Base-by-base conservation (phyloP, 768 basidiomycete genomes). In the Tylopilus sp. region DNA sequence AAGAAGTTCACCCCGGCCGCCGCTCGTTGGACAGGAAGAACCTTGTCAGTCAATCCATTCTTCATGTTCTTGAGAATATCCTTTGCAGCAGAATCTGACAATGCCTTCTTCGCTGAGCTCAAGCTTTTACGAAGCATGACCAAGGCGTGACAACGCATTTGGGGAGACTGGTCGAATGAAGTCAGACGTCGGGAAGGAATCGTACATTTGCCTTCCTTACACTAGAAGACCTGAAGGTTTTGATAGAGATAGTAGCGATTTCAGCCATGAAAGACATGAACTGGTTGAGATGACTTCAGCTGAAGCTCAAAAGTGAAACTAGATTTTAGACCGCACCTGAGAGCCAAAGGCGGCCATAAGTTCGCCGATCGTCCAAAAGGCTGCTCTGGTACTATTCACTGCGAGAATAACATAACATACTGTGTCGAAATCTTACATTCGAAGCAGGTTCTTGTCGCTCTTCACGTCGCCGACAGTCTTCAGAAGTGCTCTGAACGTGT, bases 251-350 rank as follows among this genome's bases (percentile, higher is more conserved):
- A 2, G 77, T 73, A 19, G 82, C 73, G 30, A 95, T 88, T 65
- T 98, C 96, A 26, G 86, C 80, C 84, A 95, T 87, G 60, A 94
- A 88, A 0, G 94, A 97, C 94, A 98, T 96, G 66, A 94, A 85
- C 92, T 98, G 57, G 2, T 37, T 45, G 29, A 26, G 17, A 33
- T 31, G 12, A 37, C n/a, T 54, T 21, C 38, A 48, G 42, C 17
- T 26, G 17, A 42, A 36, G 26, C 6, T 8, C 26, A 24, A 25
- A 13, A 10, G 22, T 38, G 2, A n/a, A 38, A 41, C n/a, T 40
- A 29, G 31, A 6, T 17, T 16, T 36, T 31, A n/a, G 17, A 14
- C 63, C 85, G 50, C 65, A 89, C 93, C 74, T 97, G 90, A 6
- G 85, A 77, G 6, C 96, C 96, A 64, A 87, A 90, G 7, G 75